phyloP scores from a whole-genome alignment of 2,329 filamentous ascomycete species.

The Nigrospora osmanthi region DNA sequence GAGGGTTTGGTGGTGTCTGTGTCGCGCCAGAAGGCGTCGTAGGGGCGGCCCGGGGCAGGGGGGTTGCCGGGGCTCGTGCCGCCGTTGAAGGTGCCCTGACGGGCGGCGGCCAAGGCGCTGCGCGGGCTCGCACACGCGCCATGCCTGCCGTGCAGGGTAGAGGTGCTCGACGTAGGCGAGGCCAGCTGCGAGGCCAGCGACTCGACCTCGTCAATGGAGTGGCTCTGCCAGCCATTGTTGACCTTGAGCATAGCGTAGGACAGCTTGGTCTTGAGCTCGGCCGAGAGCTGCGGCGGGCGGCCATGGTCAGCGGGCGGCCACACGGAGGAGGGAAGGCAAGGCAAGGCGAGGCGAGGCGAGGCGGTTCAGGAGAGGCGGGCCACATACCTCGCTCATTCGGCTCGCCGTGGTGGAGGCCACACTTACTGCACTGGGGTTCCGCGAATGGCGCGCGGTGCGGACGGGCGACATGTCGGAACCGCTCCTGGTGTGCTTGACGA shows the following conservation, averaged over 20 bases:
- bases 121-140: conserved; percentile 49
- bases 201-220: conserved; percentile 71
- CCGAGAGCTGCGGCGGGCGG: conserved; percentile 15
- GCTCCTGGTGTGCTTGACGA: conserved; percentile 49
- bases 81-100: conserved; percentile 23
- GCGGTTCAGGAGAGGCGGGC: conserved; percentile 2
- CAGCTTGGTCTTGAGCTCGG: conserved; percentile 71
- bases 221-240: conserved; percentile 79
- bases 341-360: no score
- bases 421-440: conserved; percentile 64
- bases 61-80: conserved; percentile 17
- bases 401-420: conserved; percentile 53
- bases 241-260: conserved; percentile 94
- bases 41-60: conserved; percentile 20
- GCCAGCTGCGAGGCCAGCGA: conserved; percentile 60
- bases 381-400: conserved; percentile 69
- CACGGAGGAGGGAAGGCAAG: conserved; percentile 3
- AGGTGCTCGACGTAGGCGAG: conserved; percentile 53
- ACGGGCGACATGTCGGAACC: conserved; percentile 37
- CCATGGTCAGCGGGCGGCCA: neutral
- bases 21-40: conserved; percentile 38
- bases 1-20: conserved; percentile 25
- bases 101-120: conserved; percentile 26
- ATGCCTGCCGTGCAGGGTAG: conserved; percentile 43
- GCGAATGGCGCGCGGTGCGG: conserved; percentile 49